Evolutionary conservation across 495 filamentous ascomycete species (phyloP).

Genomic region (Usnea hakonensis): DNA sequence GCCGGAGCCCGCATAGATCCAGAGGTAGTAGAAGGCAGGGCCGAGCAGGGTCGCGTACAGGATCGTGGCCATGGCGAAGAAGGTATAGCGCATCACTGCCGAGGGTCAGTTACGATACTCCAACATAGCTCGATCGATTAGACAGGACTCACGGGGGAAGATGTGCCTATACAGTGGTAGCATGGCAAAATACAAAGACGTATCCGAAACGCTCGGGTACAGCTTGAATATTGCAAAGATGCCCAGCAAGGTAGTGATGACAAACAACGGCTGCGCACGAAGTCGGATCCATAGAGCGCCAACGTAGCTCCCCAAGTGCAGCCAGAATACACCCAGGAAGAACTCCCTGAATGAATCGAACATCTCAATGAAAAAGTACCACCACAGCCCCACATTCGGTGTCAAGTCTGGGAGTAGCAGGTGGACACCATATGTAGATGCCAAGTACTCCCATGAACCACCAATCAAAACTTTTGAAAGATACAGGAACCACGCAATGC

Average conservation of each 20-base stretch:
- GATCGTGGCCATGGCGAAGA: constrained; percentile 70
- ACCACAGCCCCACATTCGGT: constrained; percentile 94
- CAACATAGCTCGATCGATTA: background rate
- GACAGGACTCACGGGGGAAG: constrained; percentile 65
- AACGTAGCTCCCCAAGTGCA: constrained; percentile 84
- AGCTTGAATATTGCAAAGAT: constrained; percentile 92
- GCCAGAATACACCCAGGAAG: constrained; percentile 96
- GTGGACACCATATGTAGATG: constrained; percentile 85
- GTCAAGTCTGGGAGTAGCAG: constrained; percentile 87
- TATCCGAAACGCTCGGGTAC: constrained; percentile 87
- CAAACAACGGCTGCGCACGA: constrained; percentile 76
- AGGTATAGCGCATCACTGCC: constrained; percentile 85
- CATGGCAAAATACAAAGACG: constrained; percentile 71
- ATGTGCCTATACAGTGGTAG: constrained; percentile 85
- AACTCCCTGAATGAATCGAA: constrained; percentile 97
- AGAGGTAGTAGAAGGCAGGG: constrained; percentile 92
- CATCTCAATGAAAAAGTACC: constrained; percentile 99
- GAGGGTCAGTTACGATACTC: constrained; percentile 5
- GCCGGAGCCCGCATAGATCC: constrained; percentile 96
- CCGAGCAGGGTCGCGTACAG: constrained; percentile 84
- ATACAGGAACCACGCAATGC: constrained; percentile 52
- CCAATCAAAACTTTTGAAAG: constrained; percentile 71
- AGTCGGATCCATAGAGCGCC: constrained; percentile 74
- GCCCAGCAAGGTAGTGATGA: constrained; percentile 71
- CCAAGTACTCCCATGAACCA: constrained; percentile 73